phyloP scores from a whole-genome alignment of 768 basidiomycete genomes.

The Suillus cothurnatus region DNA sequence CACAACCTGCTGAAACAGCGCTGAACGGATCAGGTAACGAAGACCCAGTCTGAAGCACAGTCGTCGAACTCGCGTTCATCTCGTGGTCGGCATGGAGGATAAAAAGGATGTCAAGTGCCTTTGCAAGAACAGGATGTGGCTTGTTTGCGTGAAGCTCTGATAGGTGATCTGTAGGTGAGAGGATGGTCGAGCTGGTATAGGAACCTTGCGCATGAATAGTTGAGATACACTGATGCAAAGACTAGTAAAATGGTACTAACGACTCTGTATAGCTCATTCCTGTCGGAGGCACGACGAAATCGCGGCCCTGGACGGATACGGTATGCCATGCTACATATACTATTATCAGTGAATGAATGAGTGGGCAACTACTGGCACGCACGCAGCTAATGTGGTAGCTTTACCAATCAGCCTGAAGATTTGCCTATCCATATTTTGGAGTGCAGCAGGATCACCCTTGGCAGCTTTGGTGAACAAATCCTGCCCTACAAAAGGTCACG shows the following conservation, averaged over 20 bases:
- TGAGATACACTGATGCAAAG: background rate
- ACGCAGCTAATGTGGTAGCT: constrained; percentile 87
- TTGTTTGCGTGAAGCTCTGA: constrained; percentile 49
- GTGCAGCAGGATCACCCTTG: constrained; percentile 61
- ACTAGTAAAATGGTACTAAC: constrained; percentile 36
- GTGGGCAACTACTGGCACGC: constrained; percentile 29
- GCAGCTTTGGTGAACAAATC: constrained; percentile 74
- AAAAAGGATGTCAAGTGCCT: constrained; percentile 87
- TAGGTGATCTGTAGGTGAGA: constrained; percentile 40
- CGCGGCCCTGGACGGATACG: constrained; percentile 88
- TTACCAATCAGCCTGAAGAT: constrained; percentile 89
- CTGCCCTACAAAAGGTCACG: constrained; percentile 53
- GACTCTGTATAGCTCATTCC: constrained; percentile 85
- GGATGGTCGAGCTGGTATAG: constrained; percentile 88
- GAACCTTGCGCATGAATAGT: constrained; percentile 50
- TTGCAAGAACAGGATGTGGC: constrained; percentile 84
- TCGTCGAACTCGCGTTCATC: constrained; percentile 83
- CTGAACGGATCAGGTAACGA: constrained; percentile 92
- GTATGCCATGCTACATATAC: constrained; percentile 75
- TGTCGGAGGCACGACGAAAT: constrained; percentile 83
- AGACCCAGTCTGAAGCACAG: constrained; percentile 85
- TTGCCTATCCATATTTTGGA: constrained; percentile 88
- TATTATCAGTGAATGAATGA: background rate
- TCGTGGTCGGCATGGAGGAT: constrained; percentile 91
- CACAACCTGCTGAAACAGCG: constrained; percentile 86